phyloP scores from a whole-genome alignment of 257 asterid species.

The Voacanga thouarsii region DNA sequence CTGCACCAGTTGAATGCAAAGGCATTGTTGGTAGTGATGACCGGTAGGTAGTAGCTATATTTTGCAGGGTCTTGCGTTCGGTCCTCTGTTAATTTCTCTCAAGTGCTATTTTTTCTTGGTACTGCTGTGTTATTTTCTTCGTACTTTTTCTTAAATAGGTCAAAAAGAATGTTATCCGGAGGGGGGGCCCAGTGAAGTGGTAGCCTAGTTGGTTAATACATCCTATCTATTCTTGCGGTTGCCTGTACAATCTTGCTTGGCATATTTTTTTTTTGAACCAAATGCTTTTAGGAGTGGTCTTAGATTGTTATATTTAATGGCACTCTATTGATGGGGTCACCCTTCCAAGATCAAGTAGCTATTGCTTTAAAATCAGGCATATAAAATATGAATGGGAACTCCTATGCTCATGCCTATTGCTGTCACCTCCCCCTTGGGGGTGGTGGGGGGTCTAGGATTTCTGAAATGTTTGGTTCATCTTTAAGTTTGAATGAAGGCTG shows the following conservation, averaged over 20 bases:
- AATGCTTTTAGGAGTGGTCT: background rate
- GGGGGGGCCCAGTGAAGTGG: background rate
- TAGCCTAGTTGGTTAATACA: background rate
- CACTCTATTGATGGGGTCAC: background rate
- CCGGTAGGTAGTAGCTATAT: conserved; percentile 59
- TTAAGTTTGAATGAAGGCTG: background rate
- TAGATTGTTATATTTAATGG: background rate
- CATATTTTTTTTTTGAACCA: background rate
- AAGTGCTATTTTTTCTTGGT: background rate
- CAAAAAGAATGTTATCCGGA: background rate
- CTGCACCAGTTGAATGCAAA: conserved; percentile 98
- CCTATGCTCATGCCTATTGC: background rate
- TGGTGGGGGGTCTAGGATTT: background rate
- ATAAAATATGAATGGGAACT: background rate
- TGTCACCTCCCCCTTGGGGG: no score
- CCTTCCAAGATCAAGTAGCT: background rate
- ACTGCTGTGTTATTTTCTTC: background rate
- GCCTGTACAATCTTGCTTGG: background rate
- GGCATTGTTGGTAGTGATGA: conserved; percentile 99
- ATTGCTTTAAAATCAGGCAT: background rate
- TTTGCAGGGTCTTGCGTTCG: background rate
- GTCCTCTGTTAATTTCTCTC: background rate
- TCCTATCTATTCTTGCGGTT: background rate
- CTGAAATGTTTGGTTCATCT: background rate
- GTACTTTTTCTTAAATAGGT: background rate